Conservation (phyloP, 352 stramenopile genomes). For the Globisporangium nunn region DNA sequence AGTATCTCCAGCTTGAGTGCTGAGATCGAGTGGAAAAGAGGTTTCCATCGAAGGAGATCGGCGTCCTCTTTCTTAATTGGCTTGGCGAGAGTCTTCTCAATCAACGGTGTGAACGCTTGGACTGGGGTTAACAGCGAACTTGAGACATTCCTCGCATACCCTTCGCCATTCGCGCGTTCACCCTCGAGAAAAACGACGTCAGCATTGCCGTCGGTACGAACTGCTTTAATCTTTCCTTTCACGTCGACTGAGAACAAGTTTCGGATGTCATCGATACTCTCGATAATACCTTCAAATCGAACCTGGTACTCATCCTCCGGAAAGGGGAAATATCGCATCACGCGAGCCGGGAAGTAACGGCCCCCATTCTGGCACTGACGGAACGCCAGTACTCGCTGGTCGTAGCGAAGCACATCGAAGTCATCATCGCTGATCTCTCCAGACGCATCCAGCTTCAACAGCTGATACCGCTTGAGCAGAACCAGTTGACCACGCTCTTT, state of each 20-base stretch:
- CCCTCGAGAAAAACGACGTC: conserved; percentile 34
- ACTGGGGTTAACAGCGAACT: conserved; percentile 18
- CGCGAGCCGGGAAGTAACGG: conserved; percentile 47
- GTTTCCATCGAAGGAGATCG: conserved; percentile 16
- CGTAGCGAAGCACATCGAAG: conserved; percentile 43
- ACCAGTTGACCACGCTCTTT: conserved; percentile 25
- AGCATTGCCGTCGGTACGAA: conserved; percentile 45
- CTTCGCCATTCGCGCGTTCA: background rate
- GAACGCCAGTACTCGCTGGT: conserved; percentile 63
- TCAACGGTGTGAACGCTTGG: conserved; percentile 25
- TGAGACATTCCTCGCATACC: conserved; percentile 1
- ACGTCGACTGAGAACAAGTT: conserved; percentile 55
- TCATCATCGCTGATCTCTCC: conserved; percentile 42
- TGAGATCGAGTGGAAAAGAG: conserved; percentile 30
- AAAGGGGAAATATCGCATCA: conserved; percentile 46
- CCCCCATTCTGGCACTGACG: conserved; percentile 43
- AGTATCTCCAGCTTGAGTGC: conserved; percentile 38
- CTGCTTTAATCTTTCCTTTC: conserved; percentile 37
- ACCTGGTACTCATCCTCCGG: conserved; percentile 43
- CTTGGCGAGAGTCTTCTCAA: conserved; percentile 33
- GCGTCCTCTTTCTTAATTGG: conserved; percentile 18
- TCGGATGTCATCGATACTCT: conserved; percentile 53
- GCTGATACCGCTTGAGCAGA: conserved; percentile 33
- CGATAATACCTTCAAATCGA: conserved; percentile 44
- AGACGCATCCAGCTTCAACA: conserved; percentile 47